A percentile compares a stretch with the other conserved stretches of the same genome.
Conservation (phyloP, 805 yeast species). For the Wickerhamomyces alni region DNA sequence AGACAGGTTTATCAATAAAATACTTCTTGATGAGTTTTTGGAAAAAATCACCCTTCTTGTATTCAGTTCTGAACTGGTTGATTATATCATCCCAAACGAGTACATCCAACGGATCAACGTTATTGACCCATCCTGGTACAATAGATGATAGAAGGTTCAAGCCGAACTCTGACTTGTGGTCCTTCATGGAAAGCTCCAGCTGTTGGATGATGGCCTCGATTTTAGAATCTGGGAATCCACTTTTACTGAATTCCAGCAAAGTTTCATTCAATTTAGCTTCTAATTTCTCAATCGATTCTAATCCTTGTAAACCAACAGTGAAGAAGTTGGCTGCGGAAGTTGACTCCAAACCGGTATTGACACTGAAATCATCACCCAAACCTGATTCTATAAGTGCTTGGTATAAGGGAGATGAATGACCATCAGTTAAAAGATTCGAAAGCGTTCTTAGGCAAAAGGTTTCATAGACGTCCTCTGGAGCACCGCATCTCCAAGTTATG, state of each 20-base stretch:
- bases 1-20: constrained; percentile 48
- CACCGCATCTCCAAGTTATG: constrained; percentile 83
- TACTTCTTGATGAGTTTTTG: constrained; percentile 49
- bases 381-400: constrained; percentile 83
- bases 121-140: constrained; percentile 83
- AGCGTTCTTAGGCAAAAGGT: constrained; percentile 68
- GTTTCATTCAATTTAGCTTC: constrained; percentile 41
- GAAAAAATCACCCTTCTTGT: constrained; percentile 49
- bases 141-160: constrained; percentile 65
- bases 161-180: constrained; percentile 89
- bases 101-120: constrained; percentile 64
- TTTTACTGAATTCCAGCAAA: constrained; percentile 35
- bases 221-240: constrained; percentile 48
- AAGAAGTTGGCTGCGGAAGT: constrained; percentile 72
- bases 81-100: constrained; percentile 63
- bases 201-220: constrained; percentile 89
- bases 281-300: constrained; percentile 43
- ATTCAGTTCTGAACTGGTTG: constrained; percentile 54
- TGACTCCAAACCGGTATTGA: constrained; percentile 83
- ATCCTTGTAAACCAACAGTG: constrained; percentile 82
- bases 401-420: constrained; percentile 88
- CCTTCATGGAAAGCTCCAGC: constrained; percentile 74
- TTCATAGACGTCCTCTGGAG: constrained; percentile 61
- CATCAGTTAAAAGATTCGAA: constrained; percentile 71
- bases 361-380: constrained; percentile 77